Evolutionary conservation across 208 protist genomes (phyloP).

Genomic region (Herpetomonas tarakana): DNA sequence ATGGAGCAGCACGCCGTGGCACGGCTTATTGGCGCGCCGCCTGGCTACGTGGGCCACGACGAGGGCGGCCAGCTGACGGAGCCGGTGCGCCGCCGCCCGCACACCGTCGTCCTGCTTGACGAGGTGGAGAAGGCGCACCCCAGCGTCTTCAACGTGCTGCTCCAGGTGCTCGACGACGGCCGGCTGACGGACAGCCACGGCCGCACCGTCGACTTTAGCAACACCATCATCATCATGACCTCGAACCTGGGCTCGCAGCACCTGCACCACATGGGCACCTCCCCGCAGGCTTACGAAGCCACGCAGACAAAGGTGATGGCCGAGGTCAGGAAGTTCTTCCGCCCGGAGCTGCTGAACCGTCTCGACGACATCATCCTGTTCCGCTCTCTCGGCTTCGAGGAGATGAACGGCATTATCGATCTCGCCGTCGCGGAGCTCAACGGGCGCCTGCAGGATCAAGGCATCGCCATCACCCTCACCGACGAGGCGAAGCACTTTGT

Average conservation of each 20-base stretch:
- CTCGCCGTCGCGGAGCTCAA: slow-evolving; percentile 60
- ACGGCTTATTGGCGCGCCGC: slow-evolving; percentile 97
- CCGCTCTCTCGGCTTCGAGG: slow-evolving; percentile 26
- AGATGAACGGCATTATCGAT: slow-evolving; percentile 48
- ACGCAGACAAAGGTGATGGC: slow-evolving; percentile 34
- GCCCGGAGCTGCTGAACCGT: slow-evolving; percentile 76
- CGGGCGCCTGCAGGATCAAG: slow-evolving; percentile 54
- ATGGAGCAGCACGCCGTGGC: slow-evolving; percentile 96
- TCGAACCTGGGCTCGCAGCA: slow-evolving; percentile 93
- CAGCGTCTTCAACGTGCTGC: slow-evolving; percentile 95
- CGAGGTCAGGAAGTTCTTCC: slow-evolving; percentile 45
- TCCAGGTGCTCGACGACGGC: slow-evolving; percentile 99
- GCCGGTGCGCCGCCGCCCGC: slow-evolving; percentile 95
- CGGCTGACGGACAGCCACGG: slow-evolving; percentile 97
- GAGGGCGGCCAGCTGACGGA: slow-evolving; percentile 98
- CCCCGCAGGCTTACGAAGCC: slow-evolving; percentile 29
- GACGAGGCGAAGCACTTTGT: slow-evolving; percentile 71
- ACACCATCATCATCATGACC: slow-evolving; percentile 98
- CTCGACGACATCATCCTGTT: slow-evolving; percentile 76
- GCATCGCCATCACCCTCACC: slow-evolving; percentile 48
- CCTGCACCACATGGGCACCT: slow-evolving; percentile 53
- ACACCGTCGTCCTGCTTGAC: slow-evolving; percentile 98
- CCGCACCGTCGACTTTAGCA: slow-evolving; percentile 96
- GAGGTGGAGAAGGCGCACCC: slow-evolving; percentile 99
- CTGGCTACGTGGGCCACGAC: slow-evolving; percentile 99